phyloP scores from a whole-genome alignment of 176 grass and related monocot species.

The Paspalum vaginatum region DNA sequence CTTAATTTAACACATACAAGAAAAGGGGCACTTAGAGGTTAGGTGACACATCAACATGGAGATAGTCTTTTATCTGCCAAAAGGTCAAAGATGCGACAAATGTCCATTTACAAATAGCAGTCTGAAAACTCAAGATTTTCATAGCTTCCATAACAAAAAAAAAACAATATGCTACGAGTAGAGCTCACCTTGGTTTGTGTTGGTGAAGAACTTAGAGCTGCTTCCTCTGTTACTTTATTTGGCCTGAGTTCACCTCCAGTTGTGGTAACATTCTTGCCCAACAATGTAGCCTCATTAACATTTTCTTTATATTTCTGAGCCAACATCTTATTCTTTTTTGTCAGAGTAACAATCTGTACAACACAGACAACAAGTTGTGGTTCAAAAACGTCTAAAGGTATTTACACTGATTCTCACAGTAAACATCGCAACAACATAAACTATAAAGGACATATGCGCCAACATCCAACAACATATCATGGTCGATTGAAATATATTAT shows the following conservation, averaged over 20 bases:
- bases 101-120: neutral
- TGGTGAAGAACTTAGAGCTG: constrained; percentile 35
- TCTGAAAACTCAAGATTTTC: neutral
- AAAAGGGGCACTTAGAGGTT: constrained; percentile 1
- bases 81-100: neutral
- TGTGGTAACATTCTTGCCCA: constrained; percentile 35
- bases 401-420: constrained; percentile 6
- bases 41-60: neutral
- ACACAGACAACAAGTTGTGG: neutral
- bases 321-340: constrained; percentile 77
- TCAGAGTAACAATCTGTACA: constrained; percentile 61
- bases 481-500: neutral
- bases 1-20: constrained; percentile 35
- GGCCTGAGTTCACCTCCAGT: constrained; percentile 40
- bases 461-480: constrained; percentile 16
- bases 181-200: constrained; percentile 43
- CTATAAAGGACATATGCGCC: neutral
- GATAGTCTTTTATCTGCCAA: neutral
- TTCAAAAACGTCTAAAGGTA: neutral
- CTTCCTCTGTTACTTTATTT: constrained; percentile 19
- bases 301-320: constrained; percentile 61
- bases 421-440: neutral
- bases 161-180: constrained; percentile 11
- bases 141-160: neutral
- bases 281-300: constrained; percentile 12